Percentiles rank a stretch among this genome's conserved stretches.
Evolutionary conservation across 495 filamentous ascomycete species (phyloP).

Genomic region (Lasiosphaeria miniovina): DNA sequence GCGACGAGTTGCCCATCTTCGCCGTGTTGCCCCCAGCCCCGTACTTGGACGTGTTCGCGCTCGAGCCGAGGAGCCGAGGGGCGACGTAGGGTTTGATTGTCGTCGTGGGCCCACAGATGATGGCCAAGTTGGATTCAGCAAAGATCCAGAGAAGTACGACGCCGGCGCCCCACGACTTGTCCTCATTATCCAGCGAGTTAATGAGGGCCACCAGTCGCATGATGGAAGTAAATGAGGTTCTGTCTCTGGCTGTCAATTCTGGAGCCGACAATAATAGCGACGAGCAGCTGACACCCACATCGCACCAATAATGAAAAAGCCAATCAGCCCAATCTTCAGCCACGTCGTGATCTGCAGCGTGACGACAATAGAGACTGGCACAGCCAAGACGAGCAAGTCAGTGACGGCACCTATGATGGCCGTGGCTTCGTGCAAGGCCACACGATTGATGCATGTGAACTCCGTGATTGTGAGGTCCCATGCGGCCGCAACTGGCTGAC

Average conservation of each 20-base stretch:
- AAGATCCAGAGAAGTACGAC: slow-evolving; percentile 17
- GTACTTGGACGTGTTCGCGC: slow-evolving; percentile 1
- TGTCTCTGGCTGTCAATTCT: background rate
- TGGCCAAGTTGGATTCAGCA: slow-evolving; percentile 16
- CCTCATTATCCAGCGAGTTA: slow-evolving; percentile 7
- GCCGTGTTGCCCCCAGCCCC: slow-evolving; percentile 3
- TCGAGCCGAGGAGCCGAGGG: slow-evolving; percentile 10
- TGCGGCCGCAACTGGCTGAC: slow-evolving; percentile 28
- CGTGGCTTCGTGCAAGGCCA: slow-evolving; percentile 33
- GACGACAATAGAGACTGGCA: slow-evolving; percentile 31
- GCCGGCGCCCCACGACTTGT: slow-evolving; percentile 14
- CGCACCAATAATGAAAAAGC: slow-evolving; percentile 2
- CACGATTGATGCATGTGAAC: slow-evolving; percentile 29
- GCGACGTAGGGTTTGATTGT: slow-evolving; percentile 15
- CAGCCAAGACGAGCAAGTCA: slow-evolving; percentile 34
- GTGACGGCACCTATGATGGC: slow-evolving; percentile 37
- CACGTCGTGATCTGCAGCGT: slow-evolving; percentile 9
- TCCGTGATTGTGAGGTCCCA: slow-evolving; percentile 32
- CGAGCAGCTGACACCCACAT: slow-evolving; percentile 3
- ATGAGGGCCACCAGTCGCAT: slow-evolving; percentile 12
- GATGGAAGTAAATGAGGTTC: slow-evolving; percentile 15
- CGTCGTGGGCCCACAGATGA: slow-evolving; percentile 16
- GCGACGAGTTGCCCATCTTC: background rate
- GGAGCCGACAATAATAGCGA: background rate
- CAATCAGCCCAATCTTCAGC: slow-evolving; percentile 17